Base-by-base conservation (phyloP, 345 rosid genomes). In the Populus pruinosa region DNA sequence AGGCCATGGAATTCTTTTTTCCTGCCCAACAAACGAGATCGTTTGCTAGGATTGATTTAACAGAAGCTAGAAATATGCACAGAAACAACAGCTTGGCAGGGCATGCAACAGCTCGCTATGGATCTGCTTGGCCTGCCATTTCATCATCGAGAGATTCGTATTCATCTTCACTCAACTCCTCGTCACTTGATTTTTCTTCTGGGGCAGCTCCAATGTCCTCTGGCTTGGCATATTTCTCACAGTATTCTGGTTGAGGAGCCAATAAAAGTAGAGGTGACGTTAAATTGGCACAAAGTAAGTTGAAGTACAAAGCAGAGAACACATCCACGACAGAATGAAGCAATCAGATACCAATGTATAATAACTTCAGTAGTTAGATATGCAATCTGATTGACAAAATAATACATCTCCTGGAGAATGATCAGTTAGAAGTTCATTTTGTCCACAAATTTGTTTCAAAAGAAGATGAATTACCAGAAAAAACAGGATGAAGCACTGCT, bases 171-270 rank as follows among this genome's bases (percentile, higher is more conserved):
- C 92, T 88, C 80, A 79, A 5, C 69, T 88, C 90, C 25, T 89
- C 92, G 6, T 88, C 93, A 4, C 87, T 84, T 1, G 80, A 85
- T 11, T 79, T 62, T 16, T 82, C 92, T 69, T 87, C 90, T 17
- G 80, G 71, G 20, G 80, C 81, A 9, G 78, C 87, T 49, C 82
- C 87, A 17, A 76, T 59, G 53, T 85, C 91, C 31, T 85, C 87
- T n/a, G 87, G 89, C 80, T 86, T 87, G 49, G 94, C 97, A 85
- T 90, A 90, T 82, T 78, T 85, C 82, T 83, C 84, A 64, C 93
- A 85, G 78, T 82, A 86, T 68, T 90, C 94, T 92, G 78, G 27
- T 79, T 38, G 18, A 80, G 5, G 12, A 65, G 53, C 66, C 59
- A 62, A 44, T 21, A 14, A 72, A 38, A 71, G 55, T 62, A 80